Evolutionary conservation across 2,329 filamentous ascomycete species (phyloP).

Genomic region (Didymella pomorum): DNA sequence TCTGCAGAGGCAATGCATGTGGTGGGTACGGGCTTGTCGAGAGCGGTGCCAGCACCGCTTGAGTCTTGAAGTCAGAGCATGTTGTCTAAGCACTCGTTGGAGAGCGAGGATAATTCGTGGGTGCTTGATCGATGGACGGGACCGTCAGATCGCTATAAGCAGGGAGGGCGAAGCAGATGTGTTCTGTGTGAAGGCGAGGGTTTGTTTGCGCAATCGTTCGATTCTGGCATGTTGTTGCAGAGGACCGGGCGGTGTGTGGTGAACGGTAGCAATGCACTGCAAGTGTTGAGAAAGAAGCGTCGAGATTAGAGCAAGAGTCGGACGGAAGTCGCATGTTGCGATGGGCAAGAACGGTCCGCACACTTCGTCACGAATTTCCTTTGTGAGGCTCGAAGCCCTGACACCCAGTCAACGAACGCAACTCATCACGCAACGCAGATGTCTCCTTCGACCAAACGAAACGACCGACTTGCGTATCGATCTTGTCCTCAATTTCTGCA

Average conservation of each 20-base stretch:
- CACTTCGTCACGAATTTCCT: constrained; percentile 16
- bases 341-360: constrained; percentile 1
- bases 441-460: not conserved
- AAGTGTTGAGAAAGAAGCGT: not conserved
- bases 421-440: not conserved
- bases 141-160: not conserved
- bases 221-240: not conserved
- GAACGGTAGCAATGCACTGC: not conserved
- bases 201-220: not conserved
- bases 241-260: not conserved
- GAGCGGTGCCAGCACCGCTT: not conserved
- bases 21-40: not conserved
- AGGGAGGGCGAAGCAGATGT: not conserved
- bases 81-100: not conserved
- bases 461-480: not conserved
- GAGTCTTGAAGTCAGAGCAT: not conserved
- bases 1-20: not conserved
- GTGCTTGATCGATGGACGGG: not conserved
- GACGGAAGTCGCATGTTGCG: not conserved
- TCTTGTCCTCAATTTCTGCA: not conserved
- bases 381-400: not conserved
- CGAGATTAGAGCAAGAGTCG: not conserved
- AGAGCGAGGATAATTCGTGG: not conserved
- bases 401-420: not conserved
- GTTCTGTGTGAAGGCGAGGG: not conserved